Conservation (phyloP, 768 basidiomycete genomes). For the Pholiota conissans region DNA sequence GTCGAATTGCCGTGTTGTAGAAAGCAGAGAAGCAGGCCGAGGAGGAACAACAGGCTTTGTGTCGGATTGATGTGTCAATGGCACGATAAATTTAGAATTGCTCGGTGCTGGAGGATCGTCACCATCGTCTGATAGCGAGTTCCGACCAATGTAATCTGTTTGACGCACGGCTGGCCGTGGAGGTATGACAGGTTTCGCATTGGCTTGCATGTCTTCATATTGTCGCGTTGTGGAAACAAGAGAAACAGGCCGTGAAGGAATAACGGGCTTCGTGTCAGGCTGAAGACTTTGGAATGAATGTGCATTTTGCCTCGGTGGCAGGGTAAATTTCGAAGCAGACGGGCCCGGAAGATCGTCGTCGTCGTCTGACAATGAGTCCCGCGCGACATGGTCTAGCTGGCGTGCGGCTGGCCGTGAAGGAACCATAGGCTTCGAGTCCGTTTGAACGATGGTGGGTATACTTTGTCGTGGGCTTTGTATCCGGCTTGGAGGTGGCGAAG, state of each 20-base stretch:
- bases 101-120: too few species aligned
- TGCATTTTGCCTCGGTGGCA: not conserved
- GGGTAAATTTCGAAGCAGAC: not conserved
- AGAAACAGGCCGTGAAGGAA: constrained; percentile 16
- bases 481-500: constrained; percentile 12
- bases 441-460: not conserved
- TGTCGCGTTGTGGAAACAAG: constrained; percentile 6
- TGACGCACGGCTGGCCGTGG: too few species aligned
- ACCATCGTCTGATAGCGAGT: too few species aligned
- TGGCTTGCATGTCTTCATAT: constrained; percentile 7
- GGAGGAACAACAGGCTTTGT: not conserved
- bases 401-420: not conserved
- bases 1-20: not conserved
- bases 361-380: not conserved
- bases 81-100: too few species aligned
- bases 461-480: constrained; percentile 5
- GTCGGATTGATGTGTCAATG: too few species aligned
- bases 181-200: too few species aligned
- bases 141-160: too few species aligned
- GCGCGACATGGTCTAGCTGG: not conserved
- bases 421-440: not conserved
- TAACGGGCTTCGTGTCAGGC: constrained; percentile 22
- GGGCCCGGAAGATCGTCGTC: not conserved
- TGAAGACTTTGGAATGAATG: not conserved
- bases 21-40: not conserved